Evolutionary conservation across 2,329 filamentous ascomycete genomes (phyloP).

Genomic region (Pyrenochaeta sp.): DNA sequence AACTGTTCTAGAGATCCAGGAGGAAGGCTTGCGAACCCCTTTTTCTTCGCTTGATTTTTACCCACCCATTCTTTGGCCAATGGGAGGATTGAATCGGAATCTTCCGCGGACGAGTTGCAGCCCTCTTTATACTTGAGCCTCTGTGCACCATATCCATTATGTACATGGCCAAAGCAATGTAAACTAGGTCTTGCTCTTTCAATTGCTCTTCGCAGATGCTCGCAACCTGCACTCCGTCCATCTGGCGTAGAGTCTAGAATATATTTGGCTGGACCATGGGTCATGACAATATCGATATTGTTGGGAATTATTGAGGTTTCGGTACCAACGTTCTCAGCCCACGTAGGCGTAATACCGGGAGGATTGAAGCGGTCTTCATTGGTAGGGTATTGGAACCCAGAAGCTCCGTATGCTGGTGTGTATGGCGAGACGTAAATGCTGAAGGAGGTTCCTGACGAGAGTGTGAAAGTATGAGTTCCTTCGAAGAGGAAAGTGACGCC

Average conservation of each 20-base stretch:
- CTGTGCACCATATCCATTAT: constrained; percentile 55
- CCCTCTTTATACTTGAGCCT: constrained; percentile 37
- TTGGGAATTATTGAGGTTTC: constrained; percentile 37
- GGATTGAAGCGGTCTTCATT: constrained; percentile 62
- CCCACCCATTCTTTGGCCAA: constrained; percentile 31
- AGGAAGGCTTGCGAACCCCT: constrained; percentile 31
- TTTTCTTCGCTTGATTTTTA: constrained; percentile 29
- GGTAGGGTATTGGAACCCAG: constrained; percentile 63
- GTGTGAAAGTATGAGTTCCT: constrained; percentile 56
- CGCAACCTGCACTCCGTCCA: constrained; percentile 60
- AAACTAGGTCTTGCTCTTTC: constrained; percentile 57
- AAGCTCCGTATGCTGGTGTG: constrained; percentile 61
- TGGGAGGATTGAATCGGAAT: constrained; percentile 14
- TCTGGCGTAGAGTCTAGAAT: constrained; percentile 56
- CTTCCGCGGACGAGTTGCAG: background rate
- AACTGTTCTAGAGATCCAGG: constrained; percentile 35
- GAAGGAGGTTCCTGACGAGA: constrained; percentile 58
- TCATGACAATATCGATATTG: constrained; percentile 65
- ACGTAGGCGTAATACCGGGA: constrained; percentile 18
- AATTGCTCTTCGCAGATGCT: constrained; percentile 61
- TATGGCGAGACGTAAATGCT: constrained; percentile 62
- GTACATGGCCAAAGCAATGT: constrained; percentile 69
- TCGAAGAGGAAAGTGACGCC: constrained; percentile 63
- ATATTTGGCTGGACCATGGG: constrained; percentile 65
- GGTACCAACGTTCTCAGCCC: constrained; percentile 28